phyloP scores from a whole-genome alignment of 768 basidiomycete genomes.

The Panus rudis region DNA sequence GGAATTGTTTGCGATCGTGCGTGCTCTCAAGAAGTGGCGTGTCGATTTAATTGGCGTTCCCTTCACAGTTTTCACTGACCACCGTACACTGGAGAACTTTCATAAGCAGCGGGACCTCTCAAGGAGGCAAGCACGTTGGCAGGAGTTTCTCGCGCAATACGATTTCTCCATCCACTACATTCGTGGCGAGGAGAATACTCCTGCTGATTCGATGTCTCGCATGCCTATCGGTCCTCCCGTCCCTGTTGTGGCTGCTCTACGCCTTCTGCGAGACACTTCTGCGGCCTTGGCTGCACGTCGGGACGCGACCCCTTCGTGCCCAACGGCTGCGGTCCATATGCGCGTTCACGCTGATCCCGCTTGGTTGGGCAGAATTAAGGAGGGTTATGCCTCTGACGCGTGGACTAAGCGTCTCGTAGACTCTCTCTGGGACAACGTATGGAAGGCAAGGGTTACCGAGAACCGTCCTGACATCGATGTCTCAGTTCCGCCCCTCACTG shows the following conservation, averaged over 20 bases:
- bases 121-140: conserved; percentile 30
- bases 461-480: background rate
- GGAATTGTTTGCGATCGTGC: conserved; percentile 31
- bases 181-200: conserved; percentile 30
- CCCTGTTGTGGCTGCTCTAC: conserved; percentile 1
- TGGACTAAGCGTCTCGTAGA: background rate
- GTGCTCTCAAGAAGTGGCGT: conserved; percentile 21
- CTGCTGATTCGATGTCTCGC: conserved; percentile 35
- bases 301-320: background rate
- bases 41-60: conserved; percentile 15
- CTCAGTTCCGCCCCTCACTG: conserved; percentile 1
- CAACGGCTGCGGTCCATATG: background rate
- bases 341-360: conserved; percentile 2
- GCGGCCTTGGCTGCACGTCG: background rate
- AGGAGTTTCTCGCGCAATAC: conserved; percentile 31
- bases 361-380: conserved; percentile 1
- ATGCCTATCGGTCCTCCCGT: conserved; percentile 5
- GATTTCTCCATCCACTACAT: conserved; percentile 31
- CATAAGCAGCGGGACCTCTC: conserved; percentile 26
- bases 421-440: conserved; percentile 1
- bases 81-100: conserved; percentile 31
- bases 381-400: background rate
- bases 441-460: background rate
- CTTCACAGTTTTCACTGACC: conserved; percentile 29
- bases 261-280: background rate